Percentiles rank a stretch among this genome's conserved stretches.
Conservation (phyloP, 805 yeast species). For the Candida chilensis region DNA sequence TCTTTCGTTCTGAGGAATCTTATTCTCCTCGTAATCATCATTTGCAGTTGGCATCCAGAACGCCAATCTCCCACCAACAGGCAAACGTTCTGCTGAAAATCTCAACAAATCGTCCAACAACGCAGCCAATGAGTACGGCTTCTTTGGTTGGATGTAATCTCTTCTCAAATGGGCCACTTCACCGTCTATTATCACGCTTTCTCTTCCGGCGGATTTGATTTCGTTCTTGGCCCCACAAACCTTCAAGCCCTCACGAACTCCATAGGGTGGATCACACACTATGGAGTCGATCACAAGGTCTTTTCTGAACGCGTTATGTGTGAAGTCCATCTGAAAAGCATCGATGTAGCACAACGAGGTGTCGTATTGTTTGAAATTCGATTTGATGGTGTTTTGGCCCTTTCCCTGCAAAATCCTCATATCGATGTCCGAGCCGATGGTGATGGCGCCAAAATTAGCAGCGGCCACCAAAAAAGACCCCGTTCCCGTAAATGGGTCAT, state of each 20-base stretch:
- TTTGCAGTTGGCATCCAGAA: constrained; percentile 99
- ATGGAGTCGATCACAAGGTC: constrained; percentile 66
- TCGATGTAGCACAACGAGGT: constrained; percentile 55
- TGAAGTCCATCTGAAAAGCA: constrained; percentile 87
- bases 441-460: constrained; percentile 71
- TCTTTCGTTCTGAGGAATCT: constrained; percentile 71
- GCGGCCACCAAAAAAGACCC: constrained; percentile 91
- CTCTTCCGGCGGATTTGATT: constrained; percentile 63
- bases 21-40: constrained; percentile 61
- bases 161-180: constrained; percentile 64
- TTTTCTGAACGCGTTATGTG: constrained; percentile 72
- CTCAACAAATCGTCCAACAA: constrained; percentile 69
- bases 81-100: constrained; percentile 66
- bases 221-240: constrained; percentile 78
- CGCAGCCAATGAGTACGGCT: constrained; percentile 74
- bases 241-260: constrained; percentile 90
- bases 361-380: constrained; percentile 72
- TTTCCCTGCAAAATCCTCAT: constrained; percentile 71
- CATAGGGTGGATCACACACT: constrained; percentile 96
- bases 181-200: constrained; percentile 67
- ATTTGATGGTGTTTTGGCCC: constrained; percentile 39
- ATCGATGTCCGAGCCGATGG: constrained; percentile 89
- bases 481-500: constrained; percentile 96
- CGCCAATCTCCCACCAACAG: constrained; percentile 70
- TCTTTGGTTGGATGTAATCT: constrained; percentile 89